A percentile compares a stretch with the other conserved stretches of the same genome.
phyloP scores from a whole-genome alignment of 2,329 filamentous ascomycete species.

The Cryphonectria nitschkei region DNA sequence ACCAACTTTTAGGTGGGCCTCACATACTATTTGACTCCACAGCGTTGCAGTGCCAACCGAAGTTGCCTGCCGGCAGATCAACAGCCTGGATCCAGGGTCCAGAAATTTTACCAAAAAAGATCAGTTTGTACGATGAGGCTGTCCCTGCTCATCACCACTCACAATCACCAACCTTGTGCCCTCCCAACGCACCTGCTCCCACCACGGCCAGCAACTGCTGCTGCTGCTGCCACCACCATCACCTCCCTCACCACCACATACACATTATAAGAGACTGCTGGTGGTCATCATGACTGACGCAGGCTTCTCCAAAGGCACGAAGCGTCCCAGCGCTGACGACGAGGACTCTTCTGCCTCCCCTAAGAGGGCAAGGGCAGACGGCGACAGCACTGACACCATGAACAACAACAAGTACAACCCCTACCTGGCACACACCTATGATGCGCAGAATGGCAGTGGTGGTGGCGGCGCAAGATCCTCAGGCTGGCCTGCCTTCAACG shows the following conservation, averaged over 20 bases:
- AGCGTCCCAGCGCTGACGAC: constrained; percentile 50
- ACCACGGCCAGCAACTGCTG: neutral
- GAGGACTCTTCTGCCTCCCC: constrained; percentile 42
- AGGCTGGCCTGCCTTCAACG: constrained; percentile 56
- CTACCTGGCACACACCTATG: constrained; percentile 89
- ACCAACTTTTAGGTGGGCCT: constrained; percentile 16
- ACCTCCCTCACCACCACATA: neutral
- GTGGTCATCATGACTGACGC: constrained; percentile 44
- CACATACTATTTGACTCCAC: neutral
- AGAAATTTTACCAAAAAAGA: constrained; percentile 20
- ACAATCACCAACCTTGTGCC: neutral
- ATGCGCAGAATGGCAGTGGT: constrained; percentile 43
- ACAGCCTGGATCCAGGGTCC: constrained; percentile 8
- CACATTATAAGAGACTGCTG: neutral
- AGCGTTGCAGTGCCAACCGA: neutral
- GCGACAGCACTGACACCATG: constrained; percentile 21
- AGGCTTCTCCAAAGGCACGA: constrained; percentile 39
- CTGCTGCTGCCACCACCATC: neutral
- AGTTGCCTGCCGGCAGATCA: constrained; percentile 9
- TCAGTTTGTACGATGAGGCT: constrained; percentile 2
- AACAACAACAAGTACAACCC: constrained; percentile 62
- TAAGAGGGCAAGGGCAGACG: constrained; percentile 36
- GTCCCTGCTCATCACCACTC: neutral
- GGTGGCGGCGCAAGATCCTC: constrained; percentile 30
- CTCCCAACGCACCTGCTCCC: neutral